These are phyloP conservation scores for Paecilomyces niveus DNA, from an alignment of 2,329 filamentous ascomycete species.

Conservation along the genomic window DNA sequence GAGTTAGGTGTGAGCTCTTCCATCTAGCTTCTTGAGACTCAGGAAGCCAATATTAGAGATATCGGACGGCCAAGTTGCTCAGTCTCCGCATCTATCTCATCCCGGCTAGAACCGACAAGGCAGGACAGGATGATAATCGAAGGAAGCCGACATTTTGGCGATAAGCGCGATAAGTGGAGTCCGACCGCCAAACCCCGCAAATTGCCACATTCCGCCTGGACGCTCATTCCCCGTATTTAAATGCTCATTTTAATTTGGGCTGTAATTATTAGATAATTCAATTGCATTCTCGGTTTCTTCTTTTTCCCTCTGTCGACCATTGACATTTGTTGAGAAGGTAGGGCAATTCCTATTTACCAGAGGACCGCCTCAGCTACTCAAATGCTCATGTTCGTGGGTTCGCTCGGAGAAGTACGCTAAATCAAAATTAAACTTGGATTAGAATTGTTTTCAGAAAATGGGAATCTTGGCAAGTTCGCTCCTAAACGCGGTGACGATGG, in stretches of 20 bases:
- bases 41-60: neutral
- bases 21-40: conserved; percentile 11
- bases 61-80: neutral
- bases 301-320: neutral
- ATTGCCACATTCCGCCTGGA: neutral
- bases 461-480: too few relatives aligned
- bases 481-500: too few relatives aligned
- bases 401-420: too few relatives aligned
- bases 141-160: neutral
- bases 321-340: too few relatives aligned
- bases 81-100: neutral
- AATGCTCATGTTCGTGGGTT: too few relatives aligned
- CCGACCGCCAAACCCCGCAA: conserved; percentile 1
- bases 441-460: too few relatives aligned
- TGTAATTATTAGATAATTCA: neutral
- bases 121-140: neutral
- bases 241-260: neutral
- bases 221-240: neutral
- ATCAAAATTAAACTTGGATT: too few relatives aligned
- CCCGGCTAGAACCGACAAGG: neutral
- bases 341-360: too few relatives aligned
- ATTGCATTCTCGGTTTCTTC: too few relatives aligned
- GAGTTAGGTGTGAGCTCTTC: conserved; percentile 21
- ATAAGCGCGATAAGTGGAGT: neutral
- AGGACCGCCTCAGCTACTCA: too few relatives aligned